Evolutionary conservation across 805 yeast species (phyloP).

Genomic region (Saccharomycopsis fermentans): DNA sequence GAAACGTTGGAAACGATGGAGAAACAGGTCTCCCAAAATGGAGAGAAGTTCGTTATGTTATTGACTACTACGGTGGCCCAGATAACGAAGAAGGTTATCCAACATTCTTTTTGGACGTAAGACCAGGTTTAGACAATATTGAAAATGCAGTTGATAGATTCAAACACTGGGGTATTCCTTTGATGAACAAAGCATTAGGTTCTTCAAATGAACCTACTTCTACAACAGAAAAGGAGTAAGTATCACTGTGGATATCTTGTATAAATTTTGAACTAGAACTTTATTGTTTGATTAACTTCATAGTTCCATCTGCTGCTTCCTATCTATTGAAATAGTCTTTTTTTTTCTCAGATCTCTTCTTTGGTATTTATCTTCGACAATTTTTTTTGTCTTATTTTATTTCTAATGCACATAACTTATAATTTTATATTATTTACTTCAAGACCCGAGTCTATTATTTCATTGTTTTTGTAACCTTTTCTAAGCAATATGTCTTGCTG

Average conservation of each 20-base stretch:
- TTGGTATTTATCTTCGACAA: too few species aligned
- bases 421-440: not conserved
- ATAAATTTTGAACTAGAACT: not conserved
- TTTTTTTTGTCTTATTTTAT: not conserved
- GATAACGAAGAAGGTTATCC: slow-evolving; percentile 84
- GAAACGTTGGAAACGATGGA: slow-evolving; percentile 36
- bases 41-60: slow-evolving; percentile 77
- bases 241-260: not conserved
- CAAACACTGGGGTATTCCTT: slow-evolving; percentile 53
- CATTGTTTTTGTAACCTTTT: too few species aligned
- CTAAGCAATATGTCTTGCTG: too few species aligned
- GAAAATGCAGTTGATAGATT: slow-evolving; percentile 60
- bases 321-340: not conserved
- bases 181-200: slow-evolving; percentile 1
- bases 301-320: not conserved
- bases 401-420: not conserved
- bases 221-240: not conserved
- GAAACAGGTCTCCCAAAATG: slow-evolving; percentile 34
- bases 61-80: slow-evolving; percentile 94
- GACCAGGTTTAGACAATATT: slow-evolving; percentile 81
- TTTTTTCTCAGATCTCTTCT: not conserved
- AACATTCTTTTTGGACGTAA: slow-evolving; percentile 81
- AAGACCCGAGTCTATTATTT: too few species aligned
- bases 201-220: not conserved
- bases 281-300: not conserved